Percentiles rank a stretch among this genome's conserved stretches.
phyloP scores from a whole-genome alignment of 768 basidiomycete genomes.

The Exidia glandulosa region DNA sequence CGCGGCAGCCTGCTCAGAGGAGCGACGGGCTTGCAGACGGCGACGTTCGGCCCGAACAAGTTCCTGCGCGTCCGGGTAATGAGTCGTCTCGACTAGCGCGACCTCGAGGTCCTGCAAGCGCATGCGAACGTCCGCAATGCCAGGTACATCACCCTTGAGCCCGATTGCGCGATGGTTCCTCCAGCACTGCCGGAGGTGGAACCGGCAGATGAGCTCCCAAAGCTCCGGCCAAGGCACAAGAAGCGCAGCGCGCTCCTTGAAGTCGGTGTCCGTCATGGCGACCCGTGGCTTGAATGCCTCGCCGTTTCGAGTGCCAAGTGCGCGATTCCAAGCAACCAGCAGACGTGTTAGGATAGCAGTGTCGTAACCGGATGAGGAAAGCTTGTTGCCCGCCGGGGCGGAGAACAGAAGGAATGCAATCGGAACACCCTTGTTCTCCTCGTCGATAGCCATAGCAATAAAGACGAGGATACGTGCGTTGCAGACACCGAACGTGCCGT shows the following conservation, averaged over 20 bases:
- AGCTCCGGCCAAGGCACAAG: conserved; percentile 10
- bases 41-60: not conserved
- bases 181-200: conserved; percentile 28
- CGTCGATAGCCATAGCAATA: conserved; percentile 4
- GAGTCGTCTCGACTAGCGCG: too few relatives aligned
- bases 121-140: too few relatives aligned
- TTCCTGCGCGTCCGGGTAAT: not conserved
- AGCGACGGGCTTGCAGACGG: too few relatives aligned
- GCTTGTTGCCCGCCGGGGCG: too few relatives aligned
- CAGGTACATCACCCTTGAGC: conserved; percentile 5
- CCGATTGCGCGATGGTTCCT: conserved; percentile 19
- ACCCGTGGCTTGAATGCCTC: too few relatives aligned
- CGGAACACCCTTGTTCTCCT: conserved; percentile 1
- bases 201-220: conserved; percentile 25
- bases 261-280: too few relatives aligned
- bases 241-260: not conserved
- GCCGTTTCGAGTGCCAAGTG: conserved; percentile 3
- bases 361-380: conserved; percentile 9
- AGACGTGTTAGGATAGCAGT: conserved; percentile 15
- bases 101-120: too few relatives aligned
- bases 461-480: conserved; percentile 1
- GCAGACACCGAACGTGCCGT: conserved; percentile 5
- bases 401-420: not conserved
- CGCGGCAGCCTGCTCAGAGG: not conserved
- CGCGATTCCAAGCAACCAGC: conserved; percentile 14